Conservation (phyloP, 177 flowering plant genomes). For the Vitis hybrid region DNA sequence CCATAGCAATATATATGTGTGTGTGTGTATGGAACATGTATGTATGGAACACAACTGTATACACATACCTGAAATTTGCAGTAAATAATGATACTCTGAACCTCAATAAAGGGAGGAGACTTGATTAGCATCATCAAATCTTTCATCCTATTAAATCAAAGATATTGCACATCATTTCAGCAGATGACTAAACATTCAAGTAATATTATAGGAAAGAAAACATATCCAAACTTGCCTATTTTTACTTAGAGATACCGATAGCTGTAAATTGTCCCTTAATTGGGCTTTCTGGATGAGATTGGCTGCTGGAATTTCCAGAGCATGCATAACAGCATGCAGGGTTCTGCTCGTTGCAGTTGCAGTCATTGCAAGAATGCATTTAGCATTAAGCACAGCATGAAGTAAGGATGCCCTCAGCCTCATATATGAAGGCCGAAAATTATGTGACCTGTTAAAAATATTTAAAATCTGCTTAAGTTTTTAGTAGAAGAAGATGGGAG, state of each 20-base stretch:
- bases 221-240: conserved; percentile 54
- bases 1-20: too few relatives aligned
- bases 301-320: conserved; percentile 69
- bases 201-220: not conserved
- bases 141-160: conserved; percentile 57
- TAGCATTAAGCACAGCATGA: conserved; percentile 53
- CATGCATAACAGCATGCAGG: conserved; percentile 63
- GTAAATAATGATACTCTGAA: conserved; percentile 78
- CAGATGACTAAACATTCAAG: not conserved
- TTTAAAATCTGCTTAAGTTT: conserved; percentile 1
- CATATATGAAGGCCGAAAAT: conserved; percentile 94
- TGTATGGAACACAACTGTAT: not conserved
- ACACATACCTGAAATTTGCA: conserved; percentile 88
- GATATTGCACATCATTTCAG: conserved; percentile 1
- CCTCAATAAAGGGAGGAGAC: conserved; percentile 60
- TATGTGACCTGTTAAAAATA: conserved; percentile 76
- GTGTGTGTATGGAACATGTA: too few relatives aligned
- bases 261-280: conserved; percentile 68
- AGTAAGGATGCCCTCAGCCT: conserved; percentile 88
- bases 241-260: conserved; percentile 65
- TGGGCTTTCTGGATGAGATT: conserved; percentile 67
- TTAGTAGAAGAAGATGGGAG: not conserved
- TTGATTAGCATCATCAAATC: conserved; percentile 68
- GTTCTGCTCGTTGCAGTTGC: conserved; percentile 90
- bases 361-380: conserved; percentile 95